Base-by-base conservation (phyloP, 2,329 filamentous ascomycete species). In the Cladophialophora psammophila region DNA sequence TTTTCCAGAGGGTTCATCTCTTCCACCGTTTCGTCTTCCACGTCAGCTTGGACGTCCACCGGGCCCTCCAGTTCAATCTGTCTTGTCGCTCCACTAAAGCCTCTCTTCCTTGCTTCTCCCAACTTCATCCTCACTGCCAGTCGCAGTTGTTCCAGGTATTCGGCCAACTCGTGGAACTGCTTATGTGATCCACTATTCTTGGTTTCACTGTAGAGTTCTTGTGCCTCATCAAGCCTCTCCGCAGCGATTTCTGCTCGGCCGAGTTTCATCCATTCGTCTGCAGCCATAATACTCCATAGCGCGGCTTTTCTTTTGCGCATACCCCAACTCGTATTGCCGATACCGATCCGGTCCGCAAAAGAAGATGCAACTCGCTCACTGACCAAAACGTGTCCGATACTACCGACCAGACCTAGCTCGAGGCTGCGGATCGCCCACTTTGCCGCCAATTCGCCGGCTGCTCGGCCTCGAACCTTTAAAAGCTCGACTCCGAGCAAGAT, bases 351-450 rank as follows among this genome's bases (percentile, higher is more conserved):
- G 2, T 91, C 89, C 0, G 88, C 87, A 78, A 94, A 97, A 80
- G 92, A 97, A 2, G 91, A 88, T 0, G 92, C 91, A 20, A 97
- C 86, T 40, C 95, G 88, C 79, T 99, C 94, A 61, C 90, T 93
- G 73, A 97, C 83, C 12, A 99, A 84, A 0, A 92, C 92, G 67
- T 94, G 91, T 3, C 93, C 93, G 1, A 95, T 83, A 35, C 69
- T 68, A 26, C 72, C 65, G 0, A 93, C 82, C 20, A 97, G 85
- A 55, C 88, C 89, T 61, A 90, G 87, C 68, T 98, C 94, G 5
- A 98, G 86, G 38, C 95, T 86, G 58, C 90, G 87, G 42, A 88
- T 88, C 5, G 90, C 92, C 93, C 94, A 98, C 76, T 87, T 88
- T 18, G 93, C 93, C 7, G 94, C 93, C 74, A 95, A 92, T 75